Evolutionary conservation across 2,329 filamentous ascomycete species (phyloP), one percentile per base, ranked within the genome.

Genomic region (Sporothrix pallida): DNA sequence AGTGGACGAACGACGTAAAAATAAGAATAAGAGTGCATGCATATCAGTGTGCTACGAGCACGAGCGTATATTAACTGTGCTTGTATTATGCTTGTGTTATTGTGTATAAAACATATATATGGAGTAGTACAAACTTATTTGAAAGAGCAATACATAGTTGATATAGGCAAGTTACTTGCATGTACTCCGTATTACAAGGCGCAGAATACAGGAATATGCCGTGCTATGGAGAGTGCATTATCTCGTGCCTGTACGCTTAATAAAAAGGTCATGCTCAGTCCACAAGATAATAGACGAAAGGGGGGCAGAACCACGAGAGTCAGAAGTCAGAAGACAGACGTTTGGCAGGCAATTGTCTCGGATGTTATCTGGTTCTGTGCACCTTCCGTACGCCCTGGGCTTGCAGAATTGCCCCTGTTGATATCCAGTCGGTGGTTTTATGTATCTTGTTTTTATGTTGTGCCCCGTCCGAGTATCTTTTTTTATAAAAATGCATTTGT

Each of bases 311-410:
- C 5, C 17, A 37, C 12, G 56, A 37, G 12, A n/a, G 56, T 37
- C 26, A 31, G 23, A 60, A 60, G 23, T 15, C 23, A 37, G 31
- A 37, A 62, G 6, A 13, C 50, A 63, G 62, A 67, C 62, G 62
- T 67, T 26, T 65, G 72, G 58, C 67, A 70, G 72, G 72, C 54
- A 65, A 31, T 37, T 73, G 72, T 73, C 72, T 73, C 72, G 72
- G 72, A 71, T 70, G 72, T 67, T 73, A 74, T 74, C 50, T 73
- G 37, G 58, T 23, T 8, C 7, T 65, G 4, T 68, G 31, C 31
- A 37, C 31, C 31, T 37, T 56, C 15, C 56, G 31, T 70, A n/a
- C 31, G 26, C 7, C 48, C 17, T 56, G 17, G 37, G 31, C 50
- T 12, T 56, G 20, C 52, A 56, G 20, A 20, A 56, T 56, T 23